Conservation (phyloP, 495 filamentous ascomycete genomes). For the Lindgomyces ingoldianus region DNA sequence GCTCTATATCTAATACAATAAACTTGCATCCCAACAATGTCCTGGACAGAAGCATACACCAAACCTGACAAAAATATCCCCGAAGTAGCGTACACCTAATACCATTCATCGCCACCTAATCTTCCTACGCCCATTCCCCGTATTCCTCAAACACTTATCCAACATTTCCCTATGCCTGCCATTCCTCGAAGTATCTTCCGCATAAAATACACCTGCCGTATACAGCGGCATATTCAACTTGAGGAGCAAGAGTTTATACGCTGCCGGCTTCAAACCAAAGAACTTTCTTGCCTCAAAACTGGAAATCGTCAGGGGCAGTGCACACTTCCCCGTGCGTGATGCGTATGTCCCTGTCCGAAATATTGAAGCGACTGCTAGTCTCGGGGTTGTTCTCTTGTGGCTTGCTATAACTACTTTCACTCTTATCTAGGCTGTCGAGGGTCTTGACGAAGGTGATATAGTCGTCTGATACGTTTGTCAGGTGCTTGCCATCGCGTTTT, state of each 20-base stretch:
- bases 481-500: neutral
- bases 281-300: neutral
- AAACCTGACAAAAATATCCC: no score
- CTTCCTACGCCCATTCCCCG: neutral
- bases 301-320: neutral
- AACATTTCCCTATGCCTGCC: neutral
- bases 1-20: no score
- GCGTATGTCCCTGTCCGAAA: neutral
- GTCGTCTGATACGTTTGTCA: neutral
- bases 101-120: neutral
- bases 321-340: neutral
- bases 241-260: neutral
- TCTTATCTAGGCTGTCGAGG: neutral
- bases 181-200: neutral
- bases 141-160: neutral
- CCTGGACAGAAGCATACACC: no score
- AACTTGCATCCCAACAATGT: no score
- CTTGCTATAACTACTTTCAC: neutral
- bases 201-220: neutral
- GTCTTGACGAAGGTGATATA: neutral
- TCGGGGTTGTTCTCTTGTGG: neutral
- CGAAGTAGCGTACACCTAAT: no score
- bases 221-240: neutral
- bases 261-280: neutral
- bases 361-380: neutral